Base-by-base conservation (phyloP, 495 filamentous ascomycete species). In the Aspergillus mulundensis region DNA sequence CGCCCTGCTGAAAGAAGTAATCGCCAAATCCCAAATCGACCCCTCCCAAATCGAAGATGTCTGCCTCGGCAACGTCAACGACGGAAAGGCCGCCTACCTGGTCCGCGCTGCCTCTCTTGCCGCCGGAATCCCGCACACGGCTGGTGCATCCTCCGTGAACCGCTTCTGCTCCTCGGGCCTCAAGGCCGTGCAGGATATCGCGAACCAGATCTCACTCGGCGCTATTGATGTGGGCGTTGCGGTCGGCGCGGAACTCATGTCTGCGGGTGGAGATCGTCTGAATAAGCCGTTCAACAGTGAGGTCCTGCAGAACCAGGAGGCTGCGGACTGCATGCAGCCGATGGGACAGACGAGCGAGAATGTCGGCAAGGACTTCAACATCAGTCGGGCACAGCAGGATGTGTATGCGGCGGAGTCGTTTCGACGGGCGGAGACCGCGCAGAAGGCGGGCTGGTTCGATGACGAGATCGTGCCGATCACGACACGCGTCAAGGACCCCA, bases 321-420 rank as follows among this genome's bases (percentile, higher is more conserved):
- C 89, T 0, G 65, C 68, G 32, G 94, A 98, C 71, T 95, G 91
- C 78, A 82, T 90, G 82, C 85, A 93, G 80, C 85, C 91, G 25
- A 98, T 98, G 94, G 94, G 94, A 0, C 94, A 96, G 84, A 98
- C 94, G 0, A 90, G 86, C 11, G 94, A 98, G 77, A 97, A 98
- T 61, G 89, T 98, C n/a, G 90, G 84, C 44, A 84, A 81, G 49
- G 93, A 97, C 74, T 98, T 98, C 67, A 80, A 86, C 56, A 85
- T 98, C 64, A 72, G 84, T 1, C 83, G 94, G 42, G 85, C 93
- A 66, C 66, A 67, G 58, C 90, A 96, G 69, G 94, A 98, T 69
- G 72, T 81, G 53, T 97, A 85, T 69, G 90, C 94, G 0, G 88
- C 88, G 8, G 89, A 95, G 77, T 89, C 84, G 11, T 97, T 88